Base-by-base conservation (phyloP, 163 green algal genomes). In the Scenedesmus sp. region DNA sequence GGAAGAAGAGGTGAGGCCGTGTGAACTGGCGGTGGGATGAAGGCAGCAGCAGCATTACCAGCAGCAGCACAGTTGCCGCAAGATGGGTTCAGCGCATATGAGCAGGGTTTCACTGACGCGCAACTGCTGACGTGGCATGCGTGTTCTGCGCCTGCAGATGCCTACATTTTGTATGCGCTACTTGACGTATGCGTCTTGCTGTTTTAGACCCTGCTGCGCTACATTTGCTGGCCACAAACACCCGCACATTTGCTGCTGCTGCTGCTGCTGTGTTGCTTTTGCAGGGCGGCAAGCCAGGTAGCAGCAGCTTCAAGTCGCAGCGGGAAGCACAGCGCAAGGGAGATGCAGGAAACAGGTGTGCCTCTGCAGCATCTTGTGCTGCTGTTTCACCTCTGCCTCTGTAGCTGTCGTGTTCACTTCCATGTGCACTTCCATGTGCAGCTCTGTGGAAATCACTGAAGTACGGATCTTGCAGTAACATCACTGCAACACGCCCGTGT, bases 261-360 rank as follows among this genome's bases (percentile, higher is more conserved):
- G 70, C 70, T 79, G 70, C 13, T 79, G 70, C 70, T 79, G 70
- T 79, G 18, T 34, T 57, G 74, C 4, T 55, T 56, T 15, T 77
- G 57, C 66, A 62, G 59, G 59, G 15, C 59, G 87, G 81, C 4
- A 52, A 74, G 10, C 3, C 85, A 20, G 76, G 82, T 52, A 60
- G 86, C 66, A 82, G 46, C 66, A 81, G 89, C 16, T 98, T 97
- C 94, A 98, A 98, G 92, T 90, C 87, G 7, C 82, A 96, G 82
- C 93, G 94, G 34, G 97, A 97, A 81, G 96, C 93, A 34, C 84
- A 97, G 92, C 90, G 94, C n/a, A 97, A 97, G 74, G 94, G 85
- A 1, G 92, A 96, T 16, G 97, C 96, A 55, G 95, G 94, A 57
- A 97, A 99, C 93, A 93, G 70, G 70, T 79, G 20, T 23, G 70